phyloP scores from a whole-genome alignment of 2,329 filamentous ascomycete genomes.

The Aspergillus proliferans region DNA sequence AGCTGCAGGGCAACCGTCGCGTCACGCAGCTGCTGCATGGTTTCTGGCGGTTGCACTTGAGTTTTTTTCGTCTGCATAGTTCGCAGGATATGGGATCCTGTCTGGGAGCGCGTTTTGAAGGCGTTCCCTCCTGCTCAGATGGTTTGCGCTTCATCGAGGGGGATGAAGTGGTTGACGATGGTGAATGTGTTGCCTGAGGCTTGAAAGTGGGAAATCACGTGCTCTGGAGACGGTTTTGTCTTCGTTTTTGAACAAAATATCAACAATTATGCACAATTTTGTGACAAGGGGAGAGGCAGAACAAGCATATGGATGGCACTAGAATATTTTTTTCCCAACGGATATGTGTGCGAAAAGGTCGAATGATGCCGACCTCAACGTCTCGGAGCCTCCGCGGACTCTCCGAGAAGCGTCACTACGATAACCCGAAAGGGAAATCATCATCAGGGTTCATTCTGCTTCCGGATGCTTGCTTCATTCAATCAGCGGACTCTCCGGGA shows the following conservation, averaged over 20 bases:
- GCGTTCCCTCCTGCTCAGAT: not conserved
- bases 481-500: not conserved
- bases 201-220: not conserved
- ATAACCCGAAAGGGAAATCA: not conserved
- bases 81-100: slow-evolving; percentile 38
- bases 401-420: slow-evolving; percentile 8
- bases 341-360: slow-evolving; percentile 3
- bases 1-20: slow-evolving; percentile 24
- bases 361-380: not conserved
- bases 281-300: not conserved
- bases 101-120: slow-evolving; percentile 16
- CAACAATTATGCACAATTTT: not conserved
- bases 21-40: slow-evolving; percentile 46
- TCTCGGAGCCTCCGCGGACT: slow-evolving; percentile 20
- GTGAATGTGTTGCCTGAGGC: not conserved
- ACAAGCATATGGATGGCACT: not conserved
- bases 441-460: not conserved
- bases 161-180: not conserved
- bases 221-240: not conserved
- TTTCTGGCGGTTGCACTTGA: slow-evolving; percentile 49
- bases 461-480: not conserved
- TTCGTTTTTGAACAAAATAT: not conserved
- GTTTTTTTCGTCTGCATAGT: slow-evolving; percentile 39
- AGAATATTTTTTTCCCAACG: too few relatives aligned
- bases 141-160: slow-evolving; percentile 19